These are phyloP conservation scores for Fusarium sororula DNA, from an alignment of 2,329 filamentous ascomycete species.

Conservation along the genomic window DNA sequence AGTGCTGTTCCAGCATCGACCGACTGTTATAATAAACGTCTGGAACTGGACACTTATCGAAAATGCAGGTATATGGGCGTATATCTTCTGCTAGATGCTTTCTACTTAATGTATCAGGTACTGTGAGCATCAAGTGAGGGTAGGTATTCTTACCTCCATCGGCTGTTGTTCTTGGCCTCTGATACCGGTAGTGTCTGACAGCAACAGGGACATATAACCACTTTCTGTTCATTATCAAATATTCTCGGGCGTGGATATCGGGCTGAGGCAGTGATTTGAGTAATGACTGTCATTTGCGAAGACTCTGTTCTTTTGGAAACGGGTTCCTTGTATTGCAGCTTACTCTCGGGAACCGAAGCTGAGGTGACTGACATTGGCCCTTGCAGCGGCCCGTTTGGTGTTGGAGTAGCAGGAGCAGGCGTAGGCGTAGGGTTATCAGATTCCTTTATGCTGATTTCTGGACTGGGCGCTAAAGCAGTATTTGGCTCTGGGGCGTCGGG, in stretches of 20 bases:
- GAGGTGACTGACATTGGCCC: neutral
- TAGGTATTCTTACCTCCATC: neutral
- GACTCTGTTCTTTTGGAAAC: neutral
- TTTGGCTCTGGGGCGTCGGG: accelerated
- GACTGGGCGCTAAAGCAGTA: too few species aligned
- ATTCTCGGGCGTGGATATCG: neutral
- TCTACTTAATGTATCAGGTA: too few species aligned
- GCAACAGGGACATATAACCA: neutral
- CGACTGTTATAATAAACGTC: neutral
- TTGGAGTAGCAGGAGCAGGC: accelerated
- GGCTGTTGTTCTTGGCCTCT: accelerated
- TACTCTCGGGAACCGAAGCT: neutral
- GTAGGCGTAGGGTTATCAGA: too few species aligned
- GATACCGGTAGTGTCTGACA: neutral
- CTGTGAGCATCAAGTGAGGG: too few species aligned
- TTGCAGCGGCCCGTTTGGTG: accelerated
- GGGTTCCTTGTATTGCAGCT: neutral
- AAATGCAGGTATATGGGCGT: neutral
- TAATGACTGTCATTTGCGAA: accelerated
- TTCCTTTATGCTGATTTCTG: accelerated
- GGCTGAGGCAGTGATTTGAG: neutral
- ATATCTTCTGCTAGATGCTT: neutral
- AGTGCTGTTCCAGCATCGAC: neutral
- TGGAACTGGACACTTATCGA: neutral
- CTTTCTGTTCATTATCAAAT: neutral